These are phyloP conservation scores for Inga laurina DNA, from an alignment of 306 rosid genomes.

Conservation along the genomic window DNA sequence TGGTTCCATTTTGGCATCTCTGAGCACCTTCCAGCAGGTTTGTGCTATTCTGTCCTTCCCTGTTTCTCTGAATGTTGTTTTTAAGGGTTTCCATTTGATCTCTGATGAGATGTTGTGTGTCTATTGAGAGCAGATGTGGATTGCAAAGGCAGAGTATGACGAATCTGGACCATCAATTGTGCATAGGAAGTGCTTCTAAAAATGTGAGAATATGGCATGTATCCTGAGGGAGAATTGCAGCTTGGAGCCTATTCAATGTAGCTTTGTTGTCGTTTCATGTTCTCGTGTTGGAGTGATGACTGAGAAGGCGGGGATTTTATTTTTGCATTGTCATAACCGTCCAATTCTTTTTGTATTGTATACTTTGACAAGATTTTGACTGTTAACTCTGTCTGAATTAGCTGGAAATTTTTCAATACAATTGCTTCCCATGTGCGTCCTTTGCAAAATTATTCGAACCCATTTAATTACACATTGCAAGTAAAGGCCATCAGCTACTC, in stretches of 20 bases:
- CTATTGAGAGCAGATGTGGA: conserved; percentile 50
- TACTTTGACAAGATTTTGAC: conserved; percentile 31
- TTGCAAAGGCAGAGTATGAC: conserved; percentile 56
- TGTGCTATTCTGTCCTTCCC: conserved; percentile 12
- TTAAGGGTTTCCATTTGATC: background rate
- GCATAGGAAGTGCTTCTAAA: conserved; percentile 57
- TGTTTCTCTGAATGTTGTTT: conserved; percentile 9
- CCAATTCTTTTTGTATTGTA: conserved; percentile 39
- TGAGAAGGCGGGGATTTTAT: conserved; percentile 47
- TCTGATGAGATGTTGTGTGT: conserved; percentile 12
- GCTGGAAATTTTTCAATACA: conserved; percentile 14
- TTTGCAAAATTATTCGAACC: conserved; percentile 11
- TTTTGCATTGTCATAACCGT: conserved; percentile 45
- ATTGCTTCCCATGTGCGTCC: background rate
- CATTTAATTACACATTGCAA: conserved; percentile 16
- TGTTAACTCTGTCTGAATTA: conserved; percentile 30
- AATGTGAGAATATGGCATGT: conserved; percentile 41
- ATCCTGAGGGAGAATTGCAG: conserved; percentile 27
- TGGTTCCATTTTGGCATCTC: conserved; percentile 59
- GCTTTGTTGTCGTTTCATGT: conserved; percentile 50
- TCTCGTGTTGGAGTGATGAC: conserved; percentile 48
- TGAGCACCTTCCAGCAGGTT: conserved; percentile 56
- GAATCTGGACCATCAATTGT: conserved; percentile 59
- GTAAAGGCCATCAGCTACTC: background rate
- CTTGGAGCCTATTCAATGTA: conserved; percentile 40